These are phyloP conservation scores for Paraurostyla sp. DNA, from an alignment of 73 alveolate species.

Conservation along the genomic window DNA sequence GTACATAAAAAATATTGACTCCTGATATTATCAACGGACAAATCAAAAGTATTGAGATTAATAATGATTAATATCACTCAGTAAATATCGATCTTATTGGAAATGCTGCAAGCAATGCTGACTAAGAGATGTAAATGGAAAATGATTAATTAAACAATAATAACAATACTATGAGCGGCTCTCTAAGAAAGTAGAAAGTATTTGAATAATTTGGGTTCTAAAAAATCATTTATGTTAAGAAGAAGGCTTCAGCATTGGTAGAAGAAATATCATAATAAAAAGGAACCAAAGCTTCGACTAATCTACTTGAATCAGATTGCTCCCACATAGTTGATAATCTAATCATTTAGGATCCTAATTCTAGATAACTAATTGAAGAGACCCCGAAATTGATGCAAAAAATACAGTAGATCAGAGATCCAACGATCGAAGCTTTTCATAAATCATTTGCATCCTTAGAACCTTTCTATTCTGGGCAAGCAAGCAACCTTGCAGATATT, in stretches of 20 bases:
- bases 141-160: neutral
- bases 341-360: neutral
- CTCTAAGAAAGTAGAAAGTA: neutral
- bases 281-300: neutral
- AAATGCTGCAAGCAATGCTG: neutral
- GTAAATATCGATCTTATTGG: conserved; percentile 14
- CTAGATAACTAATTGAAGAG: neutral
- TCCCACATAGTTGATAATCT: neutral
- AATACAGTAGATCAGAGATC: conserved; percentile 13
- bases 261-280: neutral
- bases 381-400: neutral
- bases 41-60: neutral
- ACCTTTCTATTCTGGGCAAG: neutral
- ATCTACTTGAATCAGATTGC: neutral
- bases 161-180: neutral
- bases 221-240: conserved; percentile 1
- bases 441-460: conserved; percentile 21
- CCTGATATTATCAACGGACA: conserved; percentile 49
- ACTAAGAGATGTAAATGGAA: neutral
- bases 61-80: conserved; percentile 4
- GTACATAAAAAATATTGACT: neutral
- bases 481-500: neutral
- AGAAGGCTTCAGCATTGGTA: neutral
- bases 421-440: conserved; percentile 31
- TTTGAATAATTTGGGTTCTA: conserved; percentile 28